Percentiles rank a stretch among this genome's conserved stretches.
phyloP scores from a whole-genome alignment of 352 stramenopile species.

The Phytophthora pinifolia region DNA sequence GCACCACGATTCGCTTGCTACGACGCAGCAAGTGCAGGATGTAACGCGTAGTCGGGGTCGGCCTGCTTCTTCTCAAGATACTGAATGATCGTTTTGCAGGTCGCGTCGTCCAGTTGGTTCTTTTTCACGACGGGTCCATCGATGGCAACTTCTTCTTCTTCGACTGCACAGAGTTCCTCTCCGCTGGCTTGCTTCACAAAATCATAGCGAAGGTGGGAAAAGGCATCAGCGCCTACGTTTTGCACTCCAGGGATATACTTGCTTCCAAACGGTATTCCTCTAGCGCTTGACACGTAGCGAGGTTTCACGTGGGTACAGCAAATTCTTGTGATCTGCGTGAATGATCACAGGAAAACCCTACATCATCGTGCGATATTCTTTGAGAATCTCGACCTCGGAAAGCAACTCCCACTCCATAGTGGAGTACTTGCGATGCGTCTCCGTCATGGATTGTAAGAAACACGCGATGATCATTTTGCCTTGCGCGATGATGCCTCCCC shows the following conservation, averaged over 20 bases:
- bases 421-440: neutral
- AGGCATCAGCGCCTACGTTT: constrained; percentile 9
- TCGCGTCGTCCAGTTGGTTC: constrained; percentile 3
- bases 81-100: neutral
- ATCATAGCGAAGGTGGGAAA: constrained; percentile 7
- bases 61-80: neutral
- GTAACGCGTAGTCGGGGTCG: too few species aligned
- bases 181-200: constrained; percentile 2
- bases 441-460: constrained; percentile 1
- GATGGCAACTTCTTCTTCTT: constrained; percentile 9
- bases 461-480: constrained; percentile 1
- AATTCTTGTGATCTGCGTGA: constrained; percentile 3
- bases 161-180: constrained; percentile 1
- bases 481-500: neutral
- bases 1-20: too few species aligned
- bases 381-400: neutral
- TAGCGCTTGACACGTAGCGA: constrained; percentile 1
- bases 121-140: constrained; percentile 8
- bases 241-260: constrained; percentile 1
- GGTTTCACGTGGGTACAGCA: constrained; percentile 2
- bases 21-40: too few species aligned
- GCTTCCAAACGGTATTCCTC: constrained; percentile 3
- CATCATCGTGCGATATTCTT: constrained; percentile 5
- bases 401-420: constrained; percentile 5
- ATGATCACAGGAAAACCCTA: constrained; percentile 1